Evolutionary conservation across 495 filamentous ascomycete species (phyloP), one percentile per base, ranked within the genome.

Genomic region (Aspergillus carlsbadensis): DNA sequence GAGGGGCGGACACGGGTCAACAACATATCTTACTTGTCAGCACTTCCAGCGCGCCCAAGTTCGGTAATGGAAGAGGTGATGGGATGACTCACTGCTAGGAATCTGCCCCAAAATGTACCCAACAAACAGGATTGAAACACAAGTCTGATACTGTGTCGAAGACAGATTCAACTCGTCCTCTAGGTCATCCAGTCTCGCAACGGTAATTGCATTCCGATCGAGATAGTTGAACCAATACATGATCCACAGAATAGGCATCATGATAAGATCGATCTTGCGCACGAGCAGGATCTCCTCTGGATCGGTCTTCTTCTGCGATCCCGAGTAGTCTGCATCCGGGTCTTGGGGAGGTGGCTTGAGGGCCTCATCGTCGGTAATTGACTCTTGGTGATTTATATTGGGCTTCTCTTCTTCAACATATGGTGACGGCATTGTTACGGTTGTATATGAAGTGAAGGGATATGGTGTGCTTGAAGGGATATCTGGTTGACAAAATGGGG

Each of bases 111-210:
- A 21, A n/a, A 66, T 36, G 49, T 66, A 63, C 10, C 79, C 79
- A 13, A 83, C 80, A 60, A 81, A 83, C 15, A 84, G 66, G 64
- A 83, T 81, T 45, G 74, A 78, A 39, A 80, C 76, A 52, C 76
- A 78, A 3, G 80, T 73, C 57, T 85, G 76, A 62, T 78, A 81
- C 57, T 81, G 57, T 10, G 67, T 68, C 15, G 67, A 70, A 5
- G 63, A 56, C 15, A 83, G 63, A 15, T 64, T 56, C 6, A 81
- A 60, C 46, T 79, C 69, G 31, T 74, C 65, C 31, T 74, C 70
- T 6, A 81, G 57, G 17, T 65, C 67, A 53, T 73, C 62, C 31
- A 81, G 50, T 11, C 60, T 37, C 15, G 60, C 63, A 18, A 61
- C 34, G 22, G 63, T 54, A 40, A 66, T 60, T 2, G 57, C 59